These are phyloP conservation scores for Alternaria burnsii DNA, from an alignment of 2,329 filamentous ascomycete genomes.

Conservation along the genomic window DNA sequence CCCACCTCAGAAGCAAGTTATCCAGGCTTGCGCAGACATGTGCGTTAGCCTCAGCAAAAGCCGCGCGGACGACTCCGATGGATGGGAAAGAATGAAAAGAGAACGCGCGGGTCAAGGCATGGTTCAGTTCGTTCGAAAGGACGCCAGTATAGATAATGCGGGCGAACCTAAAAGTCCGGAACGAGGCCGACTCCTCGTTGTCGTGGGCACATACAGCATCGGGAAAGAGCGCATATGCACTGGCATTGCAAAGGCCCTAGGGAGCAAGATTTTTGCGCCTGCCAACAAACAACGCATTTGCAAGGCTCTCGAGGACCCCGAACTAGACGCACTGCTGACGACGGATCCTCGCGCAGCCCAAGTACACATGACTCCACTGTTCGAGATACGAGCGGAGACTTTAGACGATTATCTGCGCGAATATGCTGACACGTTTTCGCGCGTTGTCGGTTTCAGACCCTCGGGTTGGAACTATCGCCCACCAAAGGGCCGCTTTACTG, in stretches of 20 bases:
- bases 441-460: constrained; percentile 89
- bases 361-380: constrained; percentile 96
- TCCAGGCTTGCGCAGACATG: constrained; percentile 85
- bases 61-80: constrained; percentile 64
- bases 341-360: constrained; percentile 83
- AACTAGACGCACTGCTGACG: constrained; percentile 80
- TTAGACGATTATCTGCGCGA: constrained; percentile 86
- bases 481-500: constrained; percentile 67
- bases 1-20: constrained; percentile 86
- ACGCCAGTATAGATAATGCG: constrained; percentile 43
- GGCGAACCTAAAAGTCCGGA: constrained; percentile 43
- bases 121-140: constrained; percentile 67
- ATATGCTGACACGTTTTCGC: constrained; percentile 82
- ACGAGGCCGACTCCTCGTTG: constrained; percentile 79
- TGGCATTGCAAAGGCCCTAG: constrained; percentile 85
- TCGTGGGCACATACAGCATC: constrained; percentile 97
- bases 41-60: constrained; percentile 80
- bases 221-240: constrained; percentile 97
- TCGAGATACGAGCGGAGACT: constrained; percentile 91
- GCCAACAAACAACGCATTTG: constrained; percentile 85
- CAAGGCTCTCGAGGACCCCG: constrained; percentile 82
- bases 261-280: constrained; percentile 88
- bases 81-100: constrained; percentile 65
- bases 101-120: constrained; percentile 66
- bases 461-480: constrained; percentile 94